phyloP scores from a whole-genome alignment of 306 rosid genomes.

The Sesbania bispinosa region DNA sequence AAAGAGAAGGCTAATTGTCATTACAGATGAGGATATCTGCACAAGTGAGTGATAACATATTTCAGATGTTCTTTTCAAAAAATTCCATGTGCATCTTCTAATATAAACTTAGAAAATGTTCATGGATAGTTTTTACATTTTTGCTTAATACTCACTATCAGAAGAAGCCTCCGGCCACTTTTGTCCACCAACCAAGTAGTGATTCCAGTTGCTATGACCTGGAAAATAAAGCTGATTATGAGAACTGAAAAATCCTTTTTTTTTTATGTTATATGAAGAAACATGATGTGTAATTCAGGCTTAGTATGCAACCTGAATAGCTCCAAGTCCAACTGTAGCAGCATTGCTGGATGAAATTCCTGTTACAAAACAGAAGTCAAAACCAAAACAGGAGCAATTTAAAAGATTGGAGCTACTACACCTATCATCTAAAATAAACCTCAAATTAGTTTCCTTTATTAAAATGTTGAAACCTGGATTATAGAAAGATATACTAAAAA shows the following conservation, averaged over 20 bases:
- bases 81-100: constrained; percentile 6
- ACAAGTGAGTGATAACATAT: constrained; percentile 18
- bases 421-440: neutral
- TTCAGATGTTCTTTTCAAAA: neutral
- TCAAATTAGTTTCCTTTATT: constrained; percentile 14
- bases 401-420: neutral
- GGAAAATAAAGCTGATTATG: constrained; percentile 14
- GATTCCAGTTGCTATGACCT: constrained; percentile 71
- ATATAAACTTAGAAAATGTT: neutral
- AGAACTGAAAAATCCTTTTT: too few species aligned
- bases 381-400: constrained; percentile 14
- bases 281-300: neutral
- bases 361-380: constrained; percentile 38
- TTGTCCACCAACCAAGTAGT: constrained; percentile 81
- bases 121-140: too few species aligned
- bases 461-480: too few species aligned
- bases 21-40: constrained; percentile 64
- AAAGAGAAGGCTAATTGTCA: constrained; percentile 69
- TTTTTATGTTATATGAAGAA: too few species aligned
- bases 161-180: constrained; percentile 74
- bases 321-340: constrained; percentile 78
- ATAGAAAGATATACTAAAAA: too few species aligned
- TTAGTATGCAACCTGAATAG: constrained; percentile 51
- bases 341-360: constrained; percentile 60
- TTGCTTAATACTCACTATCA: constrained; percentile 60